Evolutionary conservation across 805 yeast genomes (phyloP).

Genomic region (Candida maesae): DNA sequence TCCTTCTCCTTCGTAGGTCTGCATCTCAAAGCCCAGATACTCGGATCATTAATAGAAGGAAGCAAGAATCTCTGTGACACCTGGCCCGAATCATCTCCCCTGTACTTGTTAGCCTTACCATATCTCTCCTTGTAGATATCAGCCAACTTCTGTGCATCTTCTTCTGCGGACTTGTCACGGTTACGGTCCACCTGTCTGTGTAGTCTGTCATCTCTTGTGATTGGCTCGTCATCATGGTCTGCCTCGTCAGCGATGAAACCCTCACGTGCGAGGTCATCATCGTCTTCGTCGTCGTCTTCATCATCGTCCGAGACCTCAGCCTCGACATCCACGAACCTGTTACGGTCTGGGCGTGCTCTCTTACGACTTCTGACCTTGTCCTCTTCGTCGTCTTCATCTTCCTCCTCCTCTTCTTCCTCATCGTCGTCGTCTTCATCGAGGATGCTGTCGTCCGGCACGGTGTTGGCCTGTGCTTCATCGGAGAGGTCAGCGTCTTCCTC

Average conservation of each 20-base stretch:
- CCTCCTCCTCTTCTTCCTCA: slow-evolving; percentile 32
- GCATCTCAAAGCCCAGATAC: slow-evolving; percentile 93
- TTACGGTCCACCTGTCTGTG: slow-evolving; percentile 91
- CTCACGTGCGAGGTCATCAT: slow-evolving; percentile 80
- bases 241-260: slow-evolving; percentile 74
- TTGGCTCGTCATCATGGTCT: slow-evolving; percentile 52
- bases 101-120: slow-evolving; percentile 79
- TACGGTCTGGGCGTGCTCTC: slow-evolving; percentile 49
- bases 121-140: slow-evolving; percentile 88
- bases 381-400: slow-evolving; percentile 47
- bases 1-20: slow-evolving; percentile 92
- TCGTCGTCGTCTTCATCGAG: slow-evolving; percentile 26
- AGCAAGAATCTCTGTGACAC: slow-evolving; percentile 91
- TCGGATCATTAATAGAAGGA: slow-evolving; percentile 95
- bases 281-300: slow-evolving; percentile 93
- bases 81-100: slow-evolving; percentile 76
- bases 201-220: slow-evolving; percentile 62
- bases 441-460: slow-evolving; percentile 35
- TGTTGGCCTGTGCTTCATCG: slow-evolving; percentile 29
- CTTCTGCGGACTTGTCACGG: slow-evolving; percentile 82
- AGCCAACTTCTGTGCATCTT: slow-evolving; percentile 92
- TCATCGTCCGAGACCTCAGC: slow-evolving; percentile 99
- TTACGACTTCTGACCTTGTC: slow-evolving; percentile 43
- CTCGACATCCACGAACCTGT: slow-evolving; percentile 91
- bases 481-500: slow-evolving; percentile 24